phyloP scores from a whole-genome alignment of 768 basidiomycete species.

The Xanthoconium stramineum region DNA sequence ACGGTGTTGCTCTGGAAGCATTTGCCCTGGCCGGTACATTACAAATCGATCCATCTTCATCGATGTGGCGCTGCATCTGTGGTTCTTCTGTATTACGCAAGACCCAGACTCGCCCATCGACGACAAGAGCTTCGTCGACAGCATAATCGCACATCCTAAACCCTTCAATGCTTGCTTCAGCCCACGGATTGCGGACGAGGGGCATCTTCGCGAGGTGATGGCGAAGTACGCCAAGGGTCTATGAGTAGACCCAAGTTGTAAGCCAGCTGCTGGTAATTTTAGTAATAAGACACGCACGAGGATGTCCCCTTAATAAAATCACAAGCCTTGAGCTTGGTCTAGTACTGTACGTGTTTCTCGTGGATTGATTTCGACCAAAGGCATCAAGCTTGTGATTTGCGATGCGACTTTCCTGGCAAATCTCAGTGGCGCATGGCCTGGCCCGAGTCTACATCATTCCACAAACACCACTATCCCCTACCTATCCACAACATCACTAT shows the following conservation, averaged over 20 bases:
- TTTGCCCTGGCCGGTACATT: constrained; percentile 66
- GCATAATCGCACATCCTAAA: constrained; percentile 59
- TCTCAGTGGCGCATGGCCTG: too few species aligned
- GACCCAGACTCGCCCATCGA: constrained; percentile 58
- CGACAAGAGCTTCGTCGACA: constrained; percentile 57
- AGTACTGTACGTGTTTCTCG: too few species aligned
- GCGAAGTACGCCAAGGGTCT: constrained; percentile 19
- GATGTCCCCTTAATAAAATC: too few species aligned
- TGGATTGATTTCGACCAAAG: too few species aligned
- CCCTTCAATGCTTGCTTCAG: constrained; percentile 59
- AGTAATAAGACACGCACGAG: too few species aligned
- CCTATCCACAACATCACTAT: too few species aligned
- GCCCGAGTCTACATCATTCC: not conserved
- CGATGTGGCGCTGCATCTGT: constrained; percentile 59
- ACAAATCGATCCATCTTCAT: constrained; percentile 61
- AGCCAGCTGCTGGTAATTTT: not conserved
- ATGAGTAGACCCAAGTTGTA: constrained; percentile 1
- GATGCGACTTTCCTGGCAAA: too few species aligned
- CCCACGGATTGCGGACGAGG: constrained; percentile 38
- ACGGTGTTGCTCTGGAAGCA: constrained; percentile 30
- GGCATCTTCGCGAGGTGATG: constrained; percentile 26
- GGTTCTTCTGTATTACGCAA: constrained; percentile 58
- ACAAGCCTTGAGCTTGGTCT: too few species aligned
- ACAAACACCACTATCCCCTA: not conserved
- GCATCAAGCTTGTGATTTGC: too few species aligned